These are phyloP conservation scores for Fusarium tanahbumbuense DNA, from an alignment of 2,329 filamentous ascomycete genomes.

Conservation along the genomic window DNA sequence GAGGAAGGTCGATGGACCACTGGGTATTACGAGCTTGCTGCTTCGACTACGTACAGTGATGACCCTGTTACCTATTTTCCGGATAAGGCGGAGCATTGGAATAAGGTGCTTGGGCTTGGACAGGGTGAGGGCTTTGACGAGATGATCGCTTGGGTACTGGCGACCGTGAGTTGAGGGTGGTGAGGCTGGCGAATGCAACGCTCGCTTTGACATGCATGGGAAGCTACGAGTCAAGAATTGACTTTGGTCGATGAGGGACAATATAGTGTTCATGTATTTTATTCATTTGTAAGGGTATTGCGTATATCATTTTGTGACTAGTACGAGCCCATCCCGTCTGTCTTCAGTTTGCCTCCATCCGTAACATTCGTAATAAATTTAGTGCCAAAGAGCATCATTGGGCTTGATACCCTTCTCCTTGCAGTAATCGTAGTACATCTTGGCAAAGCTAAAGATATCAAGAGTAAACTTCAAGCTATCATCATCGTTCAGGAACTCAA, in stretches of 20 bases:
- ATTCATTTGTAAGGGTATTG: conserved; percentile 1
- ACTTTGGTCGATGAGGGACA: neutral
- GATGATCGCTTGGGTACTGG: conserved; percentile 7
- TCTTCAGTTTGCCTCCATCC: neutral
- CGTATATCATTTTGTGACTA: neutral
- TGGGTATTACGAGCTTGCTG: conserved; percentile 15
- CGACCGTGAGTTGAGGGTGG: neutral
- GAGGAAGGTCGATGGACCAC: conserved; percentile 10
- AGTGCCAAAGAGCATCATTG: conserved; percentile 31
- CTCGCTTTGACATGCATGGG: neutral
- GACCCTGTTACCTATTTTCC: conserved; percentile 11
- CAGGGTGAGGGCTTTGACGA: conserved; percentile 4
- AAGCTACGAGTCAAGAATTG: neutral
- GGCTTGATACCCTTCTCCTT: conserved; percentile 34
- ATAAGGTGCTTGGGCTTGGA: neutral
- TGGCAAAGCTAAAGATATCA: conserved; percentile 42
- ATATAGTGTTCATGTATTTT: neutral
- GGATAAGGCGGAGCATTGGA: conserved; percentile 1
- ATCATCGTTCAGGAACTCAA: conserved; percentile 45
- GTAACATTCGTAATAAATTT: neutral
- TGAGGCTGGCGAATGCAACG: neutral
- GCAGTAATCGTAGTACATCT: conserved; percentile 36
- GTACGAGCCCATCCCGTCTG: neutral
- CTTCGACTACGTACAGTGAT: conserved; percentile 5
- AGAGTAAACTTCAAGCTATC: conserved; percentile 40